A percentile compares a stretch with the other conserved stretches of the same genome.
Evolutionary conservation across 2,329 filamentous ascomycete genomes (phyloP).

Genomic region (Calonectria naviculata): DNA sequence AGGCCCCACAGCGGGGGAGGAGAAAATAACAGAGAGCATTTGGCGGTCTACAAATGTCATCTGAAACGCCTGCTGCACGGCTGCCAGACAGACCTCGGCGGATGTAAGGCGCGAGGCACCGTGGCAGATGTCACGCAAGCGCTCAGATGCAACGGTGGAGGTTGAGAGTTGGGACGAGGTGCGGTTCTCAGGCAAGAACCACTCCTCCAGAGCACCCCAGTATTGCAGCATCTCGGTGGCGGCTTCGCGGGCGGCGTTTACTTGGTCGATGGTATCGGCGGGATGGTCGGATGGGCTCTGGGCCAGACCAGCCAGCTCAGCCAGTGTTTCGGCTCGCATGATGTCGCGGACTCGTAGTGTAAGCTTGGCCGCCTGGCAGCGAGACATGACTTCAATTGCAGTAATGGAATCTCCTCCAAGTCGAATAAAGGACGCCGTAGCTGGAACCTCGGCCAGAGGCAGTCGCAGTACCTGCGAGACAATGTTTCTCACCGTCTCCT

Average conservation of each 20-base stretch:
- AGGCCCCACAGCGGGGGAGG: slow-evolving; percentile 7
- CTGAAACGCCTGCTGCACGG: slow-evolving; percentile 11
- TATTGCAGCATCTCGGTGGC: slow-evolving; percentile 13
- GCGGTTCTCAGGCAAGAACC: neutral
- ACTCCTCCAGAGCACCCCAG: slow-evolving; percentile 13
- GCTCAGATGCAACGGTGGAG: neutral
- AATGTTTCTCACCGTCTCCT: slow-evolving; percentile 18
- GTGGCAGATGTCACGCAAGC: slow-evolving; percentile 8
- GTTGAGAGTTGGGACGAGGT: neutral
- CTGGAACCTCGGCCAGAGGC: slow-evolving; percentile 11
- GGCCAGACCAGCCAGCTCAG: slow-evolving; percentile 5
- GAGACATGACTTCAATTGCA: slow-evolving; percentile 57
- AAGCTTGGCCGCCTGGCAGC: slow-evolving; percentile 54
- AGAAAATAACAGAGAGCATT: slow-evolving; percentile 6
- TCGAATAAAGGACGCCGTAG: slow-evolving; percentile 14
- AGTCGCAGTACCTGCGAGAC: slow-evolving; percentile 16
- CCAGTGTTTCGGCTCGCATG: slow-evolving; percentile 12
- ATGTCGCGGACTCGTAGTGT: slow-evolving; percentile 45
- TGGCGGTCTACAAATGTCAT: slow-evolving; percentile 9
- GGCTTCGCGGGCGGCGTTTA: neutral
- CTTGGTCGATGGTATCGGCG: neutral
- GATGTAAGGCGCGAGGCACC: neutral
- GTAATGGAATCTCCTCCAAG: slow-evolving; percentile 59
- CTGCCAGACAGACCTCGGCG: slow-evolving; percentile 11
- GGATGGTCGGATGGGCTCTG: slow-evolving; percentile 1